Percentiles rank a stretch among this genome's conserved stretches.
Evolutionary conservation across 441 rosid species (phyloP).

Genomic region (Geranium incanum): DNA sequence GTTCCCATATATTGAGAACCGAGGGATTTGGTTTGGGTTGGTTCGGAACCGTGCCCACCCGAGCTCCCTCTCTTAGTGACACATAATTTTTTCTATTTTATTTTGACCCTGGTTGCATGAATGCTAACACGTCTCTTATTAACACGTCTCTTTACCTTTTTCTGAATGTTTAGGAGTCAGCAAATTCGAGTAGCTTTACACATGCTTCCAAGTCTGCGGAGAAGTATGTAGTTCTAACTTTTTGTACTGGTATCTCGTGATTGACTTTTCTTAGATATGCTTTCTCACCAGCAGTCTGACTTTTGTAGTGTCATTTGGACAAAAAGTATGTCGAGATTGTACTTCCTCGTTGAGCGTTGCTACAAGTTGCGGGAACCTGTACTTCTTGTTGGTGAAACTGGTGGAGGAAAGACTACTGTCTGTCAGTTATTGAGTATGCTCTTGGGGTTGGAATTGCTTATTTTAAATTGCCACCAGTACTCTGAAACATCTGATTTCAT

Average conservation of each 20-base stretch:
- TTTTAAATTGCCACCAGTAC: conserved; percentile 95
- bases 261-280: conserved; percentile 18
- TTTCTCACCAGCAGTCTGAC: conserved; percentile 19
- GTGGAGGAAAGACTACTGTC: conserved; percentile 97
- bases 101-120: no score
- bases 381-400: conserved; percentile 98
- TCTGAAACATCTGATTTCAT: conserved; percentile 96
- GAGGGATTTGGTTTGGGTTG: no score
- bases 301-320: conserved; percentile 69
- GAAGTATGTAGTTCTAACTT: conserved; percentile 37
- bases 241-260: conserved; percentile 10
- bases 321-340: conserved; percentile 80
- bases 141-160: background rate
- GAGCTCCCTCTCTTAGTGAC: background rate
- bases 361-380: conserved; percentile 87
- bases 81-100: background rate
- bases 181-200: background rate
- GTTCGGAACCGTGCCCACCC: no score
- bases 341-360: conserved; percentile 68
- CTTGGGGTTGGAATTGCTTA: conserved; percentile 57
- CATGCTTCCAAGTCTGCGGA: conserved; percentile 26
- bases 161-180: conserved; percentile 39
- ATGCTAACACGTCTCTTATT: background rate
- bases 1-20: no score
- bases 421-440: conserved; percentile 70